Conservation (phyloP, 805 yeast species). For the Myxozyma lipomycoides region DNA sequence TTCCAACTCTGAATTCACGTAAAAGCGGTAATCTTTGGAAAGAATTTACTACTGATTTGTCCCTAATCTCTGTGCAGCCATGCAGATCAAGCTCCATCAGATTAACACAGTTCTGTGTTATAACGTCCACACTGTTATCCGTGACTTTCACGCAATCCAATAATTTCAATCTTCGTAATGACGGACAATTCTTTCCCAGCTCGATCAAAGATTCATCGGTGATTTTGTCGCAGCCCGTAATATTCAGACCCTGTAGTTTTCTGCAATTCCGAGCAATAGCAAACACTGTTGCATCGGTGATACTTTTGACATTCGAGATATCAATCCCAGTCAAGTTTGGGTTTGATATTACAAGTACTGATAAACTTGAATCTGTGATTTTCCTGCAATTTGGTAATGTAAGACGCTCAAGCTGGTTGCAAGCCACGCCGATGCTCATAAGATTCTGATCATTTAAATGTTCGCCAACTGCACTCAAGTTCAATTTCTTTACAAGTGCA, state of each 20-base stretch:
- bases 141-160: slow-evolving; percentile 65
- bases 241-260: slow-evolving; percentile 82
- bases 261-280: slow-evolving; percentile 69
- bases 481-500: slow-evolving; percentile 68
- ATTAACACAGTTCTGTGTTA: slow-evolving; percentile 69
- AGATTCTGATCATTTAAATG: slow-evolving; percentile 63
- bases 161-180: slow-evolving; percentile 76
- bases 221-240: slow-evolving; percentile 75
- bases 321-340: slow-evolving; percentile 77
- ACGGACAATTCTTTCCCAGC: slow-evolving; percentile 60
- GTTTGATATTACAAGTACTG: slow-evolving; percentile 60
- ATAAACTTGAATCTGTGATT: slow-evolving; percentile 58
- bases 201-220: slow-evolving; percentile 58
- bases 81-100: slow-evolving; percentile 88
- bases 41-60: slow-evolving; percentile 53
- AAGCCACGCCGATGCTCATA: slow-evolving; percentile 52
- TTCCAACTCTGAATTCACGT: slow-evolving; percentile 72
- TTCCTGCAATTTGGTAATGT: slow-evolving; percentile 77
- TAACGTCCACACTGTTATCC: slow-evolving; percentile 55
- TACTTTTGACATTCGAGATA: slow-evolving; percentile 68
- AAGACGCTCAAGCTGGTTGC: slow-evolving; percentile 75
- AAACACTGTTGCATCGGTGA: slow-evolving; percentile 64
- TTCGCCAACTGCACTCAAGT: slow-evolving; percentile 69
- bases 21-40: slow-evolving; percentile 64
- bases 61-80: slow-evolving; percentile 69